These are phyloP conservation scores for Neonectria ditissima DNA, from an alignment of 2,329 filamentous ascomycete genomes.

Conservation along the genomic window DNA sequence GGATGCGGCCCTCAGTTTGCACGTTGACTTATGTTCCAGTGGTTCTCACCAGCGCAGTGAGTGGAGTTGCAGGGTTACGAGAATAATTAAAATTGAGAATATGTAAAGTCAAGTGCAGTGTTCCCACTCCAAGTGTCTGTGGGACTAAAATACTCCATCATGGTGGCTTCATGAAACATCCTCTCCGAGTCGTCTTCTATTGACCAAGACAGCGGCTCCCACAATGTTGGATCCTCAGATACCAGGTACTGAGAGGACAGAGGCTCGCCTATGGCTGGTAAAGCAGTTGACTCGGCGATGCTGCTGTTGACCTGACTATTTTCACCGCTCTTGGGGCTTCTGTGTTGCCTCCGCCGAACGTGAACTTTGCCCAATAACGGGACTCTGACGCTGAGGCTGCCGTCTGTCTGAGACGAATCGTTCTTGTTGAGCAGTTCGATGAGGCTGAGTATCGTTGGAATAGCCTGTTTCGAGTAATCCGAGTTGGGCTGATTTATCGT, in stretches of 20 bases:
- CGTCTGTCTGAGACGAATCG: not conserved
- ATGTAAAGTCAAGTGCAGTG: not conserved
- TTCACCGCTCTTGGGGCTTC: not conserved
- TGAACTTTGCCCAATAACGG: conserved; percentile 2
- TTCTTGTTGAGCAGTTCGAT: not conserved
- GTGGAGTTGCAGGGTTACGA: no score
- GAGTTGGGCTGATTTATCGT: not conserved
- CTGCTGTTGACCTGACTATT: not conserved
- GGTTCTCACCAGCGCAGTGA: no score
- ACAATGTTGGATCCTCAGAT: not conserved
- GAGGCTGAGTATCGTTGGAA: not conserved
- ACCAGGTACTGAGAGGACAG: not conserved
- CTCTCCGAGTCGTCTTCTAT: conserved; percentile 4
- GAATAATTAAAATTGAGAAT: no score
- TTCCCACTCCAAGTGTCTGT: not conserved
- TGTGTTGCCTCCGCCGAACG: not conserved
- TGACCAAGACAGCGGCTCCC: conserved; percentile 4
- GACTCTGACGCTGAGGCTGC: not conserved
- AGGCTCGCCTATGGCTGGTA: not conserved
- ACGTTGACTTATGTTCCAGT: no score
- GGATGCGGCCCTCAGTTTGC: no score
- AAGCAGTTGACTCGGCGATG: not conserved
- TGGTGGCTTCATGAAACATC: not conserved
- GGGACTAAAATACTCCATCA: conserved; percentile 1
- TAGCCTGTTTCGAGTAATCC: not conserved